Base-by-base conservation (phyloP, 495 filamentous ascomycete genomes). In the Aspergillus mulundensis region DNA sequence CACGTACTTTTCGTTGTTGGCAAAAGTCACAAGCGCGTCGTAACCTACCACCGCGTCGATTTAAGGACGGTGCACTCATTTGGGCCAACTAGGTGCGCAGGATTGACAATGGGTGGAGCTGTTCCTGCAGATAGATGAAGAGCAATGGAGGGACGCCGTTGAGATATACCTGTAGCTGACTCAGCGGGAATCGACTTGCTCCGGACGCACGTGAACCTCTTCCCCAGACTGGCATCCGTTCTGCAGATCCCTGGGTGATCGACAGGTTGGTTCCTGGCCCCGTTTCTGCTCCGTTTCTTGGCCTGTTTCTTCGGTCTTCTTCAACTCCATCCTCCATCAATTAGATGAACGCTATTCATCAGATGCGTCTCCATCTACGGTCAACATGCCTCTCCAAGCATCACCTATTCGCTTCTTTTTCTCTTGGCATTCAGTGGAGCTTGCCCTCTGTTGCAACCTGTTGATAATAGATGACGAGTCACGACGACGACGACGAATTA, bases 21-120 rank as follows among this genome's bases (percentile, higher is more conserved):
- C 54, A 56, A 16, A 69, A 39, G 59, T 69, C 66, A 39, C 66
- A 69, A 6, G 63, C 66, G 44, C 42, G 64, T 21, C 58, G 61
- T 24, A 49, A 20, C 23, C 58, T 60, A 3, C 41, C 50, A 23
- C 55, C 64, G 39, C 56, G 57, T 24, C 56, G 50, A 30, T 30
- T 45, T 6, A 30, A 15, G 18, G 34, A 20, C 12, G 25, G 43
- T 19, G 21, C 45, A 20, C 23, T 56, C 54, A 49, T 50, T 36
- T 53, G 20, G 7, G 38, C 39, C 15, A 30, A 34, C 18, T 44
- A 20, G 14, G 15, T n/a, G 38, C 6, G 4, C 5, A 7, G n/a
- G 28, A 23, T 21, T 23, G 42, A 8, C 36, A 21, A n/a, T 24
- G 18, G 7, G 21, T 24, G 44, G 21, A 23, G 21, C 21, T 25